Conservation (phyloP, 2,329 filamentous ascomycete species). For the Nemania diffusa region DNA sequence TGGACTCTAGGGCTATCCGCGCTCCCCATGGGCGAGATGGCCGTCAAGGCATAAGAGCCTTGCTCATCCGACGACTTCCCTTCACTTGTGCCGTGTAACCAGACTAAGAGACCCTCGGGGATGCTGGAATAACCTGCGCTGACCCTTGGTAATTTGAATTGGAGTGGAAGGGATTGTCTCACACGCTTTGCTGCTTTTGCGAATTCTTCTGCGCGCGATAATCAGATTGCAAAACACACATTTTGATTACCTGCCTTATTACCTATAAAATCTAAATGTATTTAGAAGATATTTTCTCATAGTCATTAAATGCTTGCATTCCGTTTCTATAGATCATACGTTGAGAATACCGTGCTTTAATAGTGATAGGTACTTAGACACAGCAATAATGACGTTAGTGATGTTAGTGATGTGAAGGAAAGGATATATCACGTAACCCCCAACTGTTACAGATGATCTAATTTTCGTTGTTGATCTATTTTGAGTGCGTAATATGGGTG, state of each 20-base stretch:
- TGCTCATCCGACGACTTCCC: not conserved
- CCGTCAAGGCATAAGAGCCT: conserved; percentile 45
- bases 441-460: too few relatives aligned
- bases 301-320: conserved; percentile 4
- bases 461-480: too few relatives aligned
- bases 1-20: conserved; percentile 41
- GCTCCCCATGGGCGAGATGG: conserved; percentile 48
- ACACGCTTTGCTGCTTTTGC: conserved; percentile 8
- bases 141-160: not conserved
- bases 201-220: conserved; percentile 2
- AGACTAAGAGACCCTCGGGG: not conserved
- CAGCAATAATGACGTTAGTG: not conserved
- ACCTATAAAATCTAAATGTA: conserved; percentile 15
- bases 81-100: conserved; percentile 5
- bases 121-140: not conserved
- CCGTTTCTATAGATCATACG: not conserved
- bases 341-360: not conserved
- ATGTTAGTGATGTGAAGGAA: too few relatives aligned
- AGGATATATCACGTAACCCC: too few relatives aligned
- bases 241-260: conserved; percentile 4
- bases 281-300: conserved; percentile 13
- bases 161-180: not conserved
- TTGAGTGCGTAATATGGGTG: too few relatives aligned
- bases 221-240: conserved; percentile 18
- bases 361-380: not conserved